Conservation (phyloP, 2,329 filamentous ascomycete species). For the Sarocladium kiliense region DNA sequence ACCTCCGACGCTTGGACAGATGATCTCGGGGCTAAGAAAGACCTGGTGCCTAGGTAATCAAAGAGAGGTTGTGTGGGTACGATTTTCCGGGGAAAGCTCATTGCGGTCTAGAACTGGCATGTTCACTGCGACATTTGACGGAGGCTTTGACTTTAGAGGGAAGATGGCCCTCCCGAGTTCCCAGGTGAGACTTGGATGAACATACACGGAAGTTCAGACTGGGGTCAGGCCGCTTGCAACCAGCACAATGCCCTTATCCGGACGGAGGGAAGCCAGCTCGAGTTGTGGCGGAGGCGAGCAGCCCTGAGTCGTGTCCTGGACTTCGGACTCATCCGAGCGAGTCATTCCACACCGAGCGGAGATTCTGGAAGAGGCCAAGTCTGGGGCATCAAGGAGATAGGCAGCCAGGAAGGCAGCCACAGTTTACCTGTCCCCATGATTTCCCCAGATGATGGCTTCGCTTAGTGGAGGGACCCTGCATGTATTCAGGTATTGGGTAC, state of each 20-base stretch:
- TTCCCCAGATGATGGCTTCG: not conserved
- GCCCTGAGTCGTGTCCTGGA: not conserved
- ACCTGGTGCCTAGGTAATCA: no score
- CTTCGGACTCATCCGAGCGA: not conserved
- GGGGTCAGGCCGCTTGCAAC: no score
- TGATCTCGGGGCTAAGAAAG: not conserved
- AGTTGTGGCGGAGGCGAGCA: no score
- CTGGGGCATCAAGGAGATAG: no score
- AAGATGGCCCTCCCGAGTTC: no score
- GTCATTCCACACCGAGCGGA: not conserved
- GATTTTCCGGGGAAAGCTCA: not conserved
- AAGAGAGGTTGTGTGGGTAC: not conserved
- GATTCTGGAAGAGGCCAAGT: not conserved
- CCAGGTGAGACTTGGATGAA: not conserved
- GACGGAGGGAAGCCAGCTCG: no score
- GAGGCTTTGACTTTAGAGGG: not conserved
- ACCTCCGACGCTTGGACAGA: not conserved
- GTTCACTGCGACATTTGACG: not conserved
- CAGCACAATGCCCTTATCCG: no score
- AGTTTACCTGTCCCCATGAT: not conserved
- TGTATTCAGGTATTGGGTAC: not conserved
- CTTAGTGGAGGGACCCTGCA: not conserved
- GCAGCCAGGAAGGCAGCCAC: not conserved
- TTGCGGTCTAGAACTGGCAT: not conserved
- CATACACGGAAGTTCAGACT: not conserved